Base-by-base conservation (phyloP, 331 rosid genomes). In the Rhamnella rubrinervis region DNA sequence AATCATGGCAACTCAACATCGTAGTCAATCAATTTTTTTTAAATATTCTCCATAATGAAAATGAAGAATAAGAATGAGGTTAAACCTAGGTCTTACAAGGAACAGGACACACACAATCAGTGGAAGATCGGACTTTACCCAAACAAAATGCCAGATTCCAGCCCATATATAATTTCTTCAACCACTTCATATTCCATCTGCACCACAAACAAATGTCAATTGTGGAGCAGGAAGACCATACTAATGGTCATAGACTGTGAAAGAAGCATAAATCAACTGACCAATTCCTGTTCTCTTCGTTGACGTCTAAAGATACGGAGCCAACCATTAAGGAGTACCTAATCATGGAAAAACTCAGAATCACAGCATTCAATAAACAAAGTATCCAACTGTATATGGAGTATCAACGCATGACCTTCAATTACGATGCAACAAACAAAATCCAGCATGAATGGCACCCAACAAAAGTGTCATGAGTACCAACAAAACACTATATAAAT, bases 111-210 rank as follows among this genome's bases (percentile, higher is more conserved):
- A 69, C 47, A 63, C 56, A 52, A 35, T 8, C 49, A 59, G 50
- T 10, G 26, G 50, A 79, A 74, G 81, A 63, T 44, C 69, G 61
- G 57, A 57, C 26, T 61, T 51, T 87, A 95, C 99, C 99, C 99
- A 66, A 95, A 95, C 88, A 95, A 81, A 84, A 95, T 80, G 71
- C 99, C 99, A 69, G 99, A 95, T 80, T 95, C 99, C 87, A 95
- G 79, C 74, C 99, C 97, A 28, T 85, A 91, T 76, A 95, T 95
- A 65, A 91, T 89, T 79, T 95, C 99, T 79, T 95, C 99, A 61
- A 91, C 93, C 63, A 89, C 97, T 78, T 95, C 96, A 58, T 83
- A 87, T 82, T 91, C 96, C 93, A 95, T 82, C 99, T 95, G 93
- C 71, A 80, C 37, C 79, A 91, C 63, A 66, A 62, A 40, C 44